Base-by-base conservation (phyloP, 495 filamentous ascomycete genomes). In the Cercophora sp. region DNA sequence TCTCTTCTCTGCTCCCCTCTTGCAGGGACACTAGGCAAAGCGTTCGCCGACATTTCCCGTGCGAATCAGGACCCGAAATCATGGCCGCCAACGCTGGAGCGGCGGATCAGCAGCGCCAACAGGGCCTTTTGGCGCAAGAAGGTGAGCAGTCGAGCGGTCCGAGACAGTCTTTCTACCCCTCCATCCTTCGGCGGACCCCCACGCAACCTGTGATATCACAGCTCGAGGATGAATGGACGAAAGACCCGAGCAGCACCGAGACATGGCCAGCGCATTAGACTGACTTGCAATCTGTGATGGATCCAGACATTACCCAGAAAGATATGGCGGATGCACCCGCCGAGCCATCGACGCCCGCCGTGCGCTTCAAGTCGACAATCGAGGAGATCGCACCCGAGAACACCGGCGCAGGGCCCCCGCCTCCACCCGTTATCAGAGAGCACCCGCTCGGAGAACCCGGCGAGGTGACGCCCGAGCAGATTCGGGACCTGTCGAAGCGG, bases 311-410 rank as follows among this genome's bases (percentile, higher is more conserved):
- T n/a, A n/a, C n/a, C n/a, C n/a, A n/a, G n/a, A n/a, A n/a, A n/a
- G n/a, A n/a, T n/a, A n/a, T n/a, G n/a, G n/a, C n/a, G n/a, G 32
- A 40, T 22, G 48, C 23, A 36, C 23, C 36, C n/a, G 5, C 40
- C 3, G 40, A 22, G 23, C 19, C 40, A 25, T 22, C 46, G 18
- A 13, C 48, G 56, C 69, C 79, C 68, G 67, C 77, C 20, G 91
- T 96, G 48, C 87, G 89, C 53, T 96, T 96, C 69, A 87, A 86
- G 35, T 85, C 87, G 13, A 65, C 67, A 31, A 76, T 85, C 55
- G 82, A 85, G 69, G 89, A 93, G 68, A 92, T 94, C 62, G 78
- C 84, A 29, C 84, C 86, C 16, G 66, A 73, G 13, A 54, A 65
- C 58, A 54, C 58, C 39, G 46, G 43, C 36, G 34, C 57, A 5